phyloP scores from a whole-genome alignment of 176 grass and related monocot species.

The Oryza glumipatula region DNA sequence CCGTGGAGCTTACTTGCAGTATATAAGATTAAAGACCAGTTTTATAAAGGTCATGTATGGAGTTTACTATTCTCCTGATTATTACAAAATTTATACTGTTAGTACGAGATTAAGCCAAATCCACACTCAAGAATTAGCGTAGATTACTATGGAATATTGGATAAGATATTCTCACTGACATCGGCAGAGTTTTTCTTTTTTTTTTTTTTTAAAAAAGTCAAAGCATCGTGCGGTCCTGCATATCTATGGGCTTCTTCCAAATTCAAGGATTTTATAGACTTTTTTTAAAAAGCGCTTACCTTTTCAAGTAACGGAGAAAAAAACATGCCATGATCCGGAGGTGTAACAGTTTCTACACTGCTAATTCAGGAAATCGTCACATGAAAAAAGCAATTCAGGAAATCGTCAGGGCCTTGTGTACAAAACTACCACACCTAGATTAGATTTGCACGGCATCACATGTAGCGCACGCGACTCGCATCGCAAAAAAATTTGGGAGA shows the following conservation, averaged over 20 bases:
- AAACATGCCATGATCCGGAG: background rate
- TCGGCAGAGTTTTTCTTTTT: too few relatives aligned
- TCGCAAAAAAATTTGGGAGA: background rate
- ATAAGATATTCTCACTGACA: too few relatives aligned
- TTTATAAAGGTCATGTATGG: background rate
- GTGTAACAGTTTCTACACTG: background rate
- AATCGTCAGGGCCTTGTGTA: background rate
- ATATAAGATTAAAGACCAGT: background rate
- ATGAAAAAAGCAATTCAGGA: background rate
- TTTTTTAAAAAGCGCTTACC: too few relatives aligned
- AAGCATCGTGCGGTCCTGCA: too few relatives aligned
- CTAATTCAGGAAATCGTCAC: background rate
- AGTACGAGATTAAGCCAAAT: background rate
- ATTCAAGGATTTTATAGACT: too few relatives aligned
- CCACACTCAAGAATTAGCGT: too few relatives aligned
- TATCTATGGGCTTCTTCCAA: too few relatives aligned
- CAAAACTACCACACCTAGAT: slow-evolving; percentile 27
- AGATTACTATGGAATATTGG: too few relatives aligned
- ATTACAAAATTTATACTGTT: background rate
- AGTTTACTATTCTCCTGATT: background rate
- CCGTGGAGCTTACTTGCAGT: slow-evolving; percentile 1
- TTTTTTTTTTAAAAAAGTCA: too few relatives aligned
- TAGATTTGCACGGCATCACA: background rate
- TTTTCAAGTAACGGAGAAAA: too few relatives aligned
- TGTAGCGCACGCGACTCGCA: slow-evolving; percentile 36